Base-by-base conservation (phyloP, 208 protist species). In the Trypanosoma rangeli region DNA sequence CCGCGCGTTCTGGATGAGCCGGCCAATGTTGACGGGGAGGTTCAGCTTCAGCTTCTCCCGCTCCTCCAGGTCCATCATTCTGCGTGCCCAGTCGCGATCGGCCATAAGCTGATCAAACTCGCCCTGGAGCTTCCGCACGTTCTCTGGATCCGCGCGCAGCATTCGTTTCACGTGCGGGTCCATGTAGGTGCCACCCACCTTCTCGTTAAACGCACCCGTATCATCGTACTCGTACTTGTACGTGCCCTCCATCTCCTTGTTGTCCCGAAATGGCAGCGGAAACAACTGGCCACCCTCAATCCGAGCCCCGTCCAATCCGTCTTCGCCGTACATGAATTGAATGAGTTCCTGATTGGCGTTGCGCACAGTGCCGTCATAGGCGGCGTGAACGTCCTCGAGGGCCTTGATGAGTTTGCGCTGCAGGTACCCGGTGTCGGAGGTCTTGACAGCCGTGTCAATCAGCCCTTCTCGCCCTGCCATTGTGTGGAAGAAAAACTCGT, bases 371-470 rank as follows among this genome's bases (percentile, higher is more conserved):
- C 95, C 94, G 80, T 99, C 98, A 79, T 99, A 99, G 37, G 92
- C 86, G 42, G 99, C 96, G 52, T 96, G 95, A 29, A 99, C 86
- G 74, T 99, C 98, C 80, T 99, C 99, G 84, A 99, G 97, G 26
- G 98, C 92, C 82, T 99, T 99, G 39, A 98, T 90, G 28, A 98
- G 83, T 61, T 96, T 96, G 26, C 97, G 94, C 80, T 98, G 97
- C 70, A 98, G 87, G 78, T 97, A 96, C 16, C 97, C 87, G 24
- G 98, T 99, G 69, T 99, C 97, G 28, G 98, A 92, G 3, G 99
- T 99, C 86, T 99, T 99, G 37, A 99, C 97, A 39, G 99, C 99
- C 18, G 99, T 99, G 84, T 99, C 99, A 82, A 99, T 99, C 2
- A 99, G 83, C 76, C 99, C 99, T 80, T 99, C 96, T 46, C 97